A percentile compares a stretch with the other conserved stretches of the same genome.
Conservation (phyloP, 2,329 filamentous ascomycete genomes). For the Ramularia collo-cygni region DNA sequence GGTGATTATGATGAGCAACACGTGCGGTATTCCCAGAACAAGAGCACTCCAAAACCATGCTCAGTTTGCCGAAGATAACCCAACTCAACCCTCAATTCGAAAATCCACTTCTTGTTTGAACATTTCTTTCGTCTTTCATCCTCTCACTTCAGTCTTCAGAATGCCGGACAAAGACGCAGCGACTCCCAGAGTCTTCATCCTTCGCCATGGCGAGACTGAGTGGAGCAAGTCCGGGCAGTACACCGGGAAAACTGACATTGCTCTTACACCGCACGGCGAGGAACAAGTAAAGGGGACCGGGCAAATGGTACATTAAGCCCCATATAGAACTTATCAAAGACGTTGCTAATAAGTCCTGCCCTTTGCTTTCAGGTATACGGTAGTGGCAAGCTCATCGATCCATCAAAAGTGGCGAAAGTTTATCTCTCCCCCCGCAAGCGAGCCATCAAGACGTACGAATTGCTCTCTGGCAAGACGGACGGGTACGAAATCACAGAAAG, state of each 20-base stretch:
- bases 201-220: constrained; percentile 90
- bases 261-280: constrained; percentile 74
- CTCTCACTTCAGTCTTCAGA: too few species aligned
- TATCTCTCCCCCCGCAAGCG: constrained; percentile 46
- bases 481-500: constrained; percentile 53
- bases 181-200: constrained; percentile 69
- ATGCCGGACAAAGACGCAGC: constrained; percentile 34
- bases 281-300: constrained; percentile 46
- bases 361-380: too few species aligned
- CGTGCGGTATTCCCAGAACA: too few species aligned
- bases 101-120: neutral
- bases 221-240: constrained; percentile 80
- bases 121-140: neutral
- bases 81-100: neutral
- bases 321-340: too few species aligned
- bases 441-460: constrained; percentile 44
- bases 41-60: too few species aligned
- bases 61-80: too few species aligned
- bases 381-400: constrained; percentile 45
- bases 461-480: constrained; percentile 33
- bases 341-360: too few species aligned
- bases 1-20: too few species aligned
- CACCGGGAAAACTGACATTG: constrained; percentile 80
- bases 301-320: constrained; percentile 28
- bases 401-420: constrained; percentile 40